phyloP scores from a whole-genome alignment of 2,329 filamentous ascomycete genomes.

The Pseudogymnoascus sp. region DNA sequence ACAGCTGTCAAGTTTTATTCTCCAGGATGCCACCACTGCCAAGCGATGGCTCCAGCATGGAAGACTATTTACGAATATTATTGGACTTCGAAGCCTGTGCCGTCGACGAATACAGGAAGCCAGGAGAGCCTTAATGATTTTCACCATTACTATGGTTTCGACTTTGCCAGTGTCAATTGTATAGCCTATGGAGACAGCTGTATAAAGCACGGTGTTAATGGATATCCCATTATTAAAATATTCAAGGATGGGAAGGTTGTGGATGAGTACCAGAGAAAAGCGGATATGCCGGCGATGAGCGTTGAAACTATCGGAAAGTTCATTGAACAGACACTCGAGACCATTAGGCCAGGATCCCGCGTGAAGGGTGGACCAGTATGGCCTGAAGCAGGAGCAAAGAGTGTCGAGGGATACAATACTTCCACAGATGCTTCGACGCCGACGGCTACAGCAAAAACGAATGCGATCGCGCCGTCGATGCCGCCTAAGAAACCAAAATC shows the following conservation, averaged over 20 bases:
- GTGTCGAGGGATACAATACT: conserved; percentile 18
- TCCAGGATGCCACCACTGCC: conserved; percentile 33
- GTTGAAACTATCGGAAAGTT: conserved; percentile 42
- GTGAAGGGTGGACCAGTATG: conserved; percentile 50
- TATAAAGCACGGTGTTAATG: conserved; percentile 54
- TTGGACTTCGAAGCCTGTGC: conserved; percentile 69
- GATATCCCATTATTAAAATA: conserved; percentile 71
- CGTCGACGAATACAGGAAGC: conserved; percentile 27
- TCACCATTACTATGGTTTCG: conserved; percentile 72
- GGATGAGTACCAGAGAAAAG: conserved; percentile 58
- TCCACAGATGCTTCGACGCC: conserved; percentile 10
- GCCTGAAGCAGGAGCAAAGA: conserved; percentile 61
- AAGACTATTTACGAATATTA: conserved; percentile 96
- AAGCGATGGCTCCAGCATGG: conserved; percentile 69
- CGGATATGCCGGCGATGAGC: conserved; percentile 54
- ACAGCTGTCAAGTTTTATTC: conserved; percentile 50
- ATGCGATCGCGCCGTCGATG: background rate
- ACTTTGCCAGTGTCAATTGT: conserved; percentile 83
- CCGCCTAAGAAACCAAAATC: conserved; percentile 13
- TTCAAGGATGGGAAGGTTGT: conserved; percentile 70
- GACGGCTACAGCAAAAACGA: conserved; percentile 24
- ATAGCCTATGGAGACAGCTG: conserved; percentile 76
- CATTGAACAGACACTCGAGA: conserved; percentile 71
- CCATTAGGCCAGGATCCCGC: conserved; percentile 72
- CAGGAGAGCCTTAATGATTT: conserved; percentile 40